Evolutionary conservation across 305 asterid genomes (phyloP).

Genomic region (Fraxinus baroniana): DNA sequence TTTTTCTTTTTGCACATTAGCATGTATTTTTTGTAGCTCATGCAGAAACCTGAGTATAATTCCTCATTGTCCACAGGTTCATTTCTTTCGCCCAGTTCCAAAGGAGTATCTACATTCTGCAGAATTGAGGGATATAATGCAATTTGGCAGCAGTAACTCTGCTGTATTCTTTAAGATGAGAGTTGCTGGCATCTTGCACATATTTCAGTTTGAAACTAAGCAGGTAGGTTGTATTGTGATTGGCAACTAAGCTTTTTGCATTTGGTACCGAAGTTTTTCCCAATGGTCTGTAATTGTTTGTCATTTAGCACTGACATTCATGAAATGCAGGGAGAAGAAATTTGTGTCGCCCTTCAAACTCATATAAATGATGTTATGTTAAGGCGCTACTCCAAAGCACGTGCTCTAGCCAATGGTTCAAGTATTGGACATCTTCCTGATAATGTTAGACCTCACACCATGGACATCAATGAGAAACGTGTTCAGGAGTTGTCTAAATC

Average conservation of each 20-base stretch:
- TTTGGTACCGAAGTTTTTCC: conserved; percentile 13
- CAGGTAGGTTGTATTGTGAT: conserved; percentile 52
- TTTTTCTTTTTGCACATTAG: background rate
- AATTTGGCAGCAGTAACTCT: conserved; percentile 96
- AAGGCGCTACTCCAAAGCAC: conserved; percentile 93
- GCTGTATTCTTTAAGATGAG: conserved; percentile 99
- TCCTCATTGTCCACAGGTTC: conserved; percentile 56
- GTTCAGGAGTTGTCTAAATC: conserved; percentile 71
- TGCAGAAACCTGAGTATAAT: conserved; percentile 22
- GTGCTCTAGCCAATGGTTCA: conserved; percentile 72
- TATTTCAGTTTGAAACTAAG: conserved; percentile 95
- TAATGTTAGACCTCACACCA: conserved; percentile 47
- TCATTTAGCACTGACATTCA: conserved; percentile 16
- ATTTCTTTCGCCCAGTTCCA: conserved; percentile 98
- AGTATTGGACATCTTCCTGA: conserved; percentile 62
- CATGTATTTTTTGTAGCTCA: conserved; percentile 9
- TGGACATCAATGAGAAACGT: conserved; percentile 68
- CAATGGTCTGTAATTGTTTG: background rate
- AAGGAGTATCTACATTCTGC: conserved; percentile 97
- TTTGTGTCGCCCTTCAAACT: conserved; percentile 98
- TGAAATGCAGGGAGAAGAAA: conserved; percentile 84
- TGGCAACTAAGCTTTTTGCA: background rate
- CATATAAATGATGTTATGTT: conserved; percentile 97
- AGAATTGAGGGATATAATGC: conserved; percentile 97
- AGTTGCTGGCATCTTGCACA: conserved; percentile 96